phyloP scores from a whole-genome alignment of 177 flowering plant species.

The Telopea speciosissima region DNA sequence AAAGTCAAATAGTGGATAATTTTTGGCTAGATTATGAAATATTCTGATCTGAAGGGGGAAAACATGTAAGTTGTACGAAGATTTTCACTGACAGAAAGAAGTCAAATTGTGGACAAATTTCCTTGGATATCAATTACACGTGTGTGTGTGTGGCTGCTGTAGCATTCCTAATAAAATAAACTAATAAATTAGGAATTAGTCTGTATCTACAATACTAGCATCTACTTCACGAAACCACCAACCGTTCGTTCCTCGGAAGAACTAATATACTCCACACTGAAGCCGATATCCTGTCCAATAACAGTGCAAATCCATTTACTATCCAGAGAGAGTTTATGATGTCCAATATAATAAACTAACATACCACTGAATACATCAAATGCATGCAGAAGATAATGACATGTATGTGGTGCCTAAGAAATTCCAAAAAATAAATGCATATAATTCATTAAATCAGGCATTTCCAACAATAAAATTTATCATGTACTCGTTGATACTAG shows the following conservation, averaged over 20 bases:
- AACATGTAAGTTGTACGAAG: too few species aligned
- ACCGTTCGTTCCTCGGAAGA: constrained; percentile 63
- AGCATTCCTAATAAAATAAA: too few species aligned
- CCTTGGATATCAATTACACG: too few species aligned
- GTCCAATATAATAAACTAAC: background rate
- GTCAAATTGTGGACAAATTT: background rate
- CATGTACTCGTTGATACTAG: background rate
- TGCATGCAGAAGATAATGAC: background rate
- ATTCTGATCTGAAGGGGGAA: too few species aligned
- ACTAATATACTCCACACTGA: constrained; percentile 70
- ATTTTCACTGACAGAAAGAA: background rate
- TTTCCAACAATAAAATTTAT: background rate
- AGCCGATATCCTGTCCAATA: constrained; percentile 80
- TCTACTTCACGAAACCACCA: constrained; percentile 17
- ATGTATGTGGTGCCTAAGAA: background rate
- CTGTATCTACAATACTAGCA: background rate
- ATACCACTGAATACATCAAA: background rate
- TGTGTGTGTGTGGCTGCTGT: too few species aligned
- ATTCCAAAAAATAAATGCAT: background rate
- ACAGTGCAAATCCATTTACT: constrained; percentile 6
- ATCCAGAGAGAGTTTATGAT: background rate
- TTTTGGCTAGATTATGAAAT: too few species aligned
- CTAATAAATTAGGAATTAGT: too few species aligned
- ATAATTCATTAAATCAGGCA: background rate
- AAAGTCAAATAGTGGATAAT: too few species aligned